Percentiles rank a stretch among this genome's conserved stretches.
Conservation (phyloP, 495 filamentous ascomycete species). For the Lindgomyces ingoldianus region DNA sequence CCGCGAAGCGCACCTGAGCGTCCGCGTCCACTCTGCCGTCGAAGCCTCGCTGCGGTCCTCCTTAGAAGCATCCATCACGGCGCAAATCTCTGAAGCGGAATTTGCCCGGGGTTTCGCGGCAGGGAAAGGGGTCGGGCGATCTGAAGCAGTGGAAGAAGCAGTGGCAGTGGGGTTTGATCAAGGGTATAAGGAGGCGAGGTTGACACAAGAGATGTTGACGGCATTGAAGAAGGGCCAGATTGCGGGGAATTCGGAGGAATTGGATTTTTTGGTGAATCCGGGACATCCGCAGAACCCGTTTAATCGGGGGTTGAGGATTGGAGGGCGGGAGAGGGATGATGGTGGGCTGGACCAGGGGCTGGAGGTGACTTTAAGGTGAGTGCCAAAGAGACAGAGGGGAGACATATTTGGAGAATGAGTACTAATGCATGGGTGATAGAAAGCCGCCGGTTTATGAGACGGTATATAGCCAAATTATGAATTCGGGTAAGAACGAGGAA, state of each 20-base stretch:
- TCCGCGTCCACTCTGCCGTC: neutral
- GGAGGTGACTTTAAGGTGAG: neutral
- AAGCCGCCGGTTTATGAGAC: no score
- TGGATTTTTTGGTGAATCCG: neutral
- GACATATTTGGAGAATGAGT: neutral
- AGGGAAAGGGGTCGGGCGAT: neutral
- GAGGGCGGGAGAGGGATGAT: neutral
- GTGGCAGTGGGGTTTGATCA: neutral
- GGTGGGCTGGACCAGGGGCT: neutral
- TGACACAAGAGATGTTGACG: neutral
- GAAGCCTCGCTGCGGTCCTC: neutral
- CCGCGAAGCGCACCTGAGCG: neutral
- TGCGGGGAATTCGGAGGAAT: neutral
- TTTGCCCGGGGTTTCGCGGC: neutral
- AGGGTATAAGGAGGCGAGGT: neutral
- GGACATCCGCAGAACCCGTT: neutral
- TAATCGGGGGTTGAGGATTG: neutral
- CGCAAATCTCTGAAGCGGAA: neutral
- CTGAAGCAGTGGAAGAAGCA: neutral
- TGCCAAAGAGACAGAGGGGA: neutral
- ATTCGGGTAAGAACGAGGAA: no score
- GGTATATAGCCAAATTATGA: no score
- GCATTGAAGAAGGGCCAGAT: neutral
- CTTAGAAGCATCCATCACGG: neutral
- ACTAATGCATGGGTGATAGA: constrained; percentile 30